phyloP scores from a whole-genome alignment of 805 yeast genomes.

The Starmera dryadoides region DNA sequence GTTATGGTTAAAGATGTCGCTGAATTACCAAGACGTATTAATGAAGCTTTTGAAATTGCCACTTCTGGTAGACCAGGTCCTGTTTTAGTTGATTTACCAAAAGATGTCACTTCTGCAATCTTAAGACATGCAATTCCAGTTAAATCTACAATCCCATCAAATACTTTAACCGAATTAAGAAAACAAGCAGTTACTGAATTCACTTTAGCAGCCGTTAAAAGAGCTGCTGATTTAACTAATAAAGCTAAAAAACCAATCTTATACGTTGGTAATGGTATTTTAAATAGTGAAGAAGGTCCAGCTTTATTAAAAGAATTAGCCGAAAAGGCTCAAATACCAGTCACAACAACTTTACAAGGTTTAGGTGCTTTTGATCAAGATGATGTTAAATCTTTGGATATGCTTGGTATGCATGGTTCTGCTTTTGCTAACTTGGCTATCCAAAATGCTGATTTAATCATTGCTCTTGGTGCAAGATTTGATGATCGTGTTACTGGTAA shows the following conservation, averaged over 20 bases:
- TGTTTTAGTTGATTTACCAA: slow-evolving; percentile 93
- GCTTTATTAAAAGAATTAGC: slow-evolving; percentile 70
- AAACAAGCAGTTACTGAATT: slow-evolving; percentile 64
- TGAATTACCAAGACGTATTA: slow-evolving; percentile 90
- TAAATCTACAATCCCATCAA: slow-evolving; percentile 64
- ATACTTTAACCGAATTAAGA: slow-evolving; percentile 64
- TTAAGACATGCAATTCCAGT: slow-evolving; percentile 82
- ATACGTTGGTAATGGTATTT: slow-evolving; percentile 88
- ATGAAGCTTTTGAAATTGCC: slow-evolving; percentile 97
- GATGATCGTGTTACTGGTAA: slow-evolving; percentile 97
- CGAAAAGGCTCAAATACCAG: slow-evolving; percentile 89
- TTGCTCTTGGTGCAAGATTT: slow-evolving; percentile 95
- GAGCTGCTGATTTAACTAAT: slow-evolving; percentile 75
- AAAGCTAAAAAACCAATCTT: slow-evolving; percentile 81
- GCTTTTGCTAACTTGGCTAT: slow-evolving; percentile 93
- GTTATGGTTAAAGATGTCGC: slow-evolving; percentile 95
- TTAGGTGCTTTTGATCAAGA: slow-evolving; percentile 92
- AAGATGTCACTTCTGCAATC: slow-evolving; percentile 93
- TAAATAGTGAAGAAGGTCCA: slow-evolving; percentile 79
- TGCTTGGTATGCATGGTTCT: slow-evolving; percentile 98
- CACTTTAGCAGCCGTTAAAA: slow-evolving; percentile 63
- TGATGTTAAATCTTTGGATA: slow-evolving; percentile 84
- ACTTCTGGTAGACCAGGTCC: slow-evolving; percentile 97
- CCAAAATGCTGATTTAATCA: slow-evolving; percentile 86
- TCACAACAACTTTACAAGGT: slow-evolving; percentile 91